phyloP scores from a whole-genome alignment of 768 basidiomycete species.

The Lyophyllum decastes region DNA sequence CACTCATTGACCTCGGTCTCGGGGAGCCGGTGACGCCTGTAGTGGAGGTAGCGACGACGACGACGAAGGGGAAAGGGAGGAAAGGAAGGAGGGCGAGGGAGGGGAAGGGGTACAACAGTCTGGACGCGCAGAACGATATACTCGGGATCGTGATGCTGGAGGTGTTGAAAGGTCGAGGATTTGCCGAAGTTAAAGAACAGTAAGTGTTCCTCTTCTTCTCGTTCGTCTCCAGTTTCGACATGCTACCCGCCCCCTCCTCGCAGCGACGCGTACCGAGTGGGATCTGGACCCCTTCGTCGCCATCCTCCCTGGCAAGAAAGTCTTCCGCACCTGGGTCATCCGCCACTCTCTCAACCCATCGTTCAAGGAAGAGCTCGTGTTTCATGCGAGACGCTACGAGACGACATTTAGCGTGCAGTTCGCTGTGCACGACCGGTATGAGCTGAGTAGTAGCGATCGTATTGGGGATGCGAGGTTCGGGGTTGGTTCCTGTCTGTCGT shows the following conservation, averaged over 20 bases:
- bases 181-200: conserved; percentile 86
- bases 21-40: background rate
- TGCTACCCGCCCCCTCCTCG: background rate
- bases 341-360: conserved; percentile 81
- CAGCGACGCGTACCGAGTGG: conserved; percentile 85
- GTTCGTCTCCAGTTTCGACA: background rate
- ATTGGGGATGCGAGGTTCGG: too few relatives aligned
- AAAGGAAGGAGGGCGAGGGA: conserved; percentile 17
- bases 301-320: conserved; percentile 94
- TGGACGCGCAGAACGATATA: conserved; percentile 76
- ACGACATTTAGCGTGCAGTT: conserved; percentile 76
- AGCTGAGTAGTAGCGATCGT: conserved; percentile 84
- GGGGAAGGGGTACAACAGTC: conserved; percentile 44
- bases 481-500: conserved; percentile 29
- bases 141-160: conserved; percentile 96
- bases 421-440: conserved; percentile 95
- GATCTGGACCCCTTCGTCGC: conserved; percentile 99
- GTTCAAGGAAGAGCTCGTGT: conserved; percentile 95
- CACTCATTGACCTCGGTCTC: background rate
- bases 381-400: conserved; percentile 91
- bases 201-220: conserved; percentile 47
- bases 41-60: too few relatives aligned
- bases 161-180: conserved; percentile 79
- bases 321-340: conserved; percentile 89
- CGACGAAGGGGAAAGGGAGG: conserved; percentile 12